Evolutionary conservation across 2,329 filamentous ascomycete genomes (phyloP), one percentile per base, ranked within the genome.

Genomic region (Fusarium sp.): DNA sequence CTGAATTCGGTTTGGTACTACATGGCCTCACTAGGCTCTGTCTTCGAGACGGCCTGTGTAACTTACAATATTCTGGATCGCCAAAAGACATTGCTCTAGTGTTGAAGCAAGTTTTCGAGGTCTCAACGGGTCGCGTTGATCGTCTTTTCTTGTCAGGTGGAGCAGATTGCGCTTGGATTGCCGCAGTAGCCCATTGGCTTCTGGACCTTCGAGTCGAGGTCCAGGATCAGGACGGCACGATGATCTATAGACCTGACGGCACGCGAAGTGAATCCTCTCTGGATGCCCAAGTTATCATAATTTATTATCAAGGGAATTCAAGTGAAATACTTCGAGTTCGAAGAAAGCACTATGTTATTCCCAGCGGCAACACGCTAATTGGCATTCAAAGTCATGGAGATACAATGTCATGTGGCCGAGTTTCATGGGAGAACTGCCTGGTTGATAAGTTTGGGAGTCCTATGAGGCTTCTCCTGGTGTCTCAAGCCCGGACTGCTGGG

Each of bases 321-420:
- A 21, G 3, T 6, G n/a, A 35, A 5, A 0, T 23, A 2, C 9
- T 57, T 5, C 40, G 9, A 13, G 30, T 44, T 16, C 6, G 2
- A 0, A 0, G 3, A 0, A 57, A 16, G 3, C 18, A 33, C 2
- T 2, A 44, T 2, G 5, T 5, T 0, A 25, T 57, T 9, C 11
- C 9, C 0, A 21, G 9, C 2, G 38, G 38, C 8, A 5, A 10
- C 0, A 0, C 30, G 0, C 15, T 40, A 11, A 7, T 56, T 10
- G 0, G 13, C 0, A 1, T 2, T 19, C 0, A 1, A 2, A 0
- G 11, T 8, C 0, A 4, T 21, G 0, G 8, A 4, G 21, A 42
- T 5, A 6, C 6, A 2, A 42, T 33, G 9, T 33, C 38, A 6
- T 33, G 0, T 18, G 38, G 54, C 0, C 15, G 54, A 0, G 0